Conservation (phyloP, 805 yeast species). For the Blastobotrys robertii region DNA sequence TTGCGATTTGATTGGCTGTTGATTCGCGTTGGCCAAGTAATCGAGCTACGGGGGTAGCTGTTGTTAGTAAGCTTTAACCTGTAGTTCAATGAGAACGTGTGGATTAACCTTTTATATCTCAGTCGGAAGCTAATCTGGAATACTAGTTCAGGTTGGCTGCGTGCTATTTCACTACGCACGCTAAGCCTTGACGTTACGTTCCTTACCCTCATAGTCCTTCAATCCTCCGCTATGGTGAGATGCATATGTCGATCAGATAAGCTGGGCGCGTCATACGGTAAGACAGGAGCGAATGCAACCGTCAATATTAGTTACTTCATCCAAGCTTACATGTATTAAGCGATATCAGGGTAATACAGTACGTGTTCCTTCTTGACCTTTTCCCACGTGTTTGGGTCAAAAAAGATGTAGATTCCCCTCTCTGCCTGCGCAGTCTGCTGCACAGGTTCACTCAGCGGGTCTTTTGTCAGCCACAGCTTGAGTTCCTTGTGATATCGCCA, state of each 20-base stretch:
- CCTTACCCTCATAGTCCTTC: background rate
- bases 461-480: conserved; percentile 95
- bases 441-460: conserved; percentile 79
- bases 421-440: conserved; percentile 77
- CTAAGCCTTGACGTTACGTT: no score
- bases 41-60: no score
- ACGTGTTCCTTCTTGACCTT: conserved; percentile 70
- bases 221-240: background rate
- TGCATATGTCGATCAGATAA: background rate
- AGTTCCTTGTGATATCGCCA: conserved; percentile 97
- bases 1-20: no score
- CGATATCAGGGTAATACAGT: conserved; percentile 51
- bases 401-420: conserved; percentile 86
- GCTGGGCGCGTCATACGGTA: background rate
- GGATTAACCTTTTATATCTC: no score
- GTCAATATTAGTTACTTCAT: background rate
- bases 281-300: background rate
- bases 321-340: conserved; percentile 27
- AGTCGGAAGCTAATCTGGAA: no score
- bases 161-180: no score
- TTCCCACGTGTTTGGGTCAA: conserved; percentile 95
- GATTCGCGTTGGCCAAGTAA: no score
- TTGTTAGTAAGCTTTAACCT: no score
- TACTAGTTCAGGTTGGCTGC: no score
- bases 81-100: no score